Evolutionary conservation across 2,329 filamentous ascomycete genomes (phyloP), one percentile per base, ranked within the genome.

Genomic region (Talaromyces pinophilus): DNA sequence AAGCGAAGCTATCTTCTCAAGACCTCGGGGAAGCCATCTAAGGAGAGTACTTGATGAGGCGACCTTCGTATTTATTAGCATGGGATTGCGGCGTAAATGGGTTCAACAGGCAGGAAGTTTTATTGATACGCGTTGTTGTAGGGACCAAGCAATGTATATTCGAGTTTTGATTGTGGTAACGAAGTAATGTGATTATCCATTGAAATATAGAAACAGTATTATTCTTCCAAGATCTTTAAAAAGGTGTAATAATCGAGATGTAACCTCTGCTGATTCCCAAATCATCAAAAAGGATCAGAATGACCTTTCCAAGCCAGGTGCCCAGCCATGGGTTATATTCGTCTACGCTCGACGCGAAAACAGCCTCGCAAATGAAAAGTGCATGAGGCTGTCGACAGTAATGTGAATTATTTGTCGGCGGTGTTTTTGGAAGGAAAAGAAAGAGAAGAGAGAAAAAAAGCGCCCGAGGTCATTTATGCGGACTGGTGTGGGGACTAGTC

Each of bases 1-100:
- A 97, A 97, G 84, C 86, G 94, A 65, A 96, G 93, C 76, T 98
- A 92, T 78, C 74, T 96, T 71, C 81, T 99, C 68, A 97, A 93
- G 82, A 92, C 95, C 76, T 78, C 96, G 30, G 88, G 82, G 1
- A 87, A 84, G 68, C 71, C 75, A 33, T 77, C 80, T 25, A 80
- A 81, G 67, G 79, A 81, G 19, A 60, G 30, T 42, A 44, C 55
- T 22, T 60, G 8, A 63, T 50, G 22, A 42, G 22, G 30, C 13
- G 15, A 33, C 19, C 17, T 55, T 61, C 30, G 46, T 62, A 48
- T 19, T 44, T 66, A 44, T n/a, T 50, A 54, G 55, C 55, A 63
- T 63, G n/a, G 22, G 42, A 44, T 40, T 28, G 19, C 25, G 65
- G 65, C 52, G 65, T 48, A 66, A 30, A 66, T 19, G 59, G 64